Conservation (phyloP, 768 basidiomycete genomes). For the Mycena maculata region DNA sequence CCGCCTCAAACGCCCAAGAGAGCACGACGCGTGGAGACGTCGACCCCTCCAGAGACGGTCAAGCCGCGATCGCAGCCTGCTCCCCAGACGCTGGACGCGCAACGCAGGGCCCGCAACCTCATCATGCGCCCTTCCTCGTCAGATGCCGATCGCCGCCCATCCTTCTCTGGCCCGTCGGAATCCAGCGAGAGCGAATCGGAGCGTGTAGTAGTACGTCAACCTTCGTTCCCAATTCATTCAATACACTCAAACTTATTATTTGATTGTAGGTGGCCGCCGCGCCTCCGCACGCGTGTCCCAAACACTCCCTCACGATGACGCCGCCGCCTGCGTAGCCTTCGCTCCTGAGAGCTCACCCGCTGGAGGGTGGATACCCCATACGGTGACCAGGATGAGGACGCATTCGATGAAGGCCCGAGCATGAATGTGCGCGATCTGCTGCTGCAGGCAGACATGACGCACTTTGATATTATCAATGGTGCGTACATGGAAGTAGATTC, state of each 20-base stretch:
- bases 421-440: slow-evolving; percentile 63
- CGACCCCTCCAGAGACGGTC: slow-evolving; percentile 27
- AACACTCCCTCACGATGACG: slow-evolving; percentile 33
- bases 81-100: slow-evolving; percentile 34
- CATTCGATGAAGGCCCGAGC: slow-evolving; percentile 52
- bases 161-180: no score
- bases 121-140: no score
- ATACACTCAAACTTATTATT: background rate
- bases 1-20: slow-evolving; percentile 6
- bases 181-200: slow-evolving; percentile 1
- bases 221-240: background rate
- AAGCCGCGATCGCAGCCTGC: slow-evolving; percentile 34
- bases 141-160: no score
- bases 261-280: background rate
- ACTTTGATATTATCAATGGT: slow-evolving; percentile 54
- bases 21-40: slow-evolving; percentile 23
- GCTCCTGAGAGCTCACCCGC: no score
- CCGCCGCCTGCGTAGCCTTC: background rate
- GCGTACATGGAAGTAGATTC: background rate
- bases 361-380: slow-evolving; percentile 18
- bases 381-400: slow-evolving; percentile 43
- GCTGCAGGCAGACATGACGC: slow-evolving; percentile 50
- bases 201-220: background rate
- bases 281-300: slow-evolving; percentile 16
- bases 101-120: slow-evolving; percentile 35